Evolutionary conservation across 1,284 basidiomycete genomes (phyloP).

Genomic region (Xerocomus amazonicus): DNA sequence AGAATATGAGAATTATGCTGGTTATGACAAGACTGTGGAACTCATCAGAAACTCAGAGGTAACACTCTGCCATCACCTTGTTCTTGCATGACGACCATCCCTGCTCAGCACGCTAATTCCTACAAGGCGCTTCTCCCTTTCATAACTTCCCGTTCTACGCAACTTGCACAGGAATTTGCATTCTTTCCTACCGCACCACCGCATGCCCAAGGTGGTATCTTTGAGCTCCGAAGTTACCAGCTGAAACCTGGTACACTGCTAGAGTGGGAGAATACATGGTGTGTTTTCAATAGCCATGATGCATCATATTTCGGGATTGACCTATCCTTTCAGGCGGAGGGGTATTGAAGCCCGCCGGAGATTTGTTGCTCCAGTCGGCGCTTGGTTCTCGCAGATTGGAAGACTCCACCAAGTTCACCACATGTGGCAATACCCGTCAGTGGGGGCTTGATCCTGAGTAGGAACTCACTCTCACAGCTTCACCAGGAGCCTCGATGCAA

Average conservation of each 20-base stretch:
- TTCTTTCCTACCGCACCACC: constrained; percentile 90
- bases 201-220: constrained; percentile 81
- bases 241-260: constrained; percentile 81
- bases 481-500: constrained; percentile 67
- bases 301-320: constrained; percentile 3
- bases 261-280: constrained; percentile 94
- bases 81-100: constrained; percentile 5
- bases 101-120: constrained; percentile 53
- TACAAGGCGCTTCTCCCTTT: constrained; percentile 71
- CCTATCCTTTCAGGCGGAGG: constrained; percentile 54
- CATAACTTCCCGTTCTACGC: constrained; percentile 66
- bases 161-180: constrained; percentile 89
- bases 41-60: constrained; percentile 63
- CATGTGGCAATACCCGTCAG: constrained; percentile 91
- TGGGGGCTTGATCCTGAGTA: constrained; percentile 17
- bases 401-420: constrained; percentile 88
- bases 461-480: constrained; percentile 14
- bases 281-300: constrained; percentile 17
- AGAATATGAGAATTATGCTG: constrained; percentile 87
- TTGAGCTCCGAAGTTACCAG: constrained; percentile 86
- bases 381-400: constrained; percentile 93
- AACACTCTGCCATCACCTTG: constrained; percentile 13
- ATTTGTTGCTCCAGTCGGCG: constrained; percentile 83
- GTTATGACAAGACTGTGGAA: constrained; percentile 69
- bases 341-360: constrained; percentile 86